Percentiles rank a stretch among this genome's conserved stretches.
phyloP scores from a whole-genome alignment of 2,329 filamentous ascomycete genomes.

The Onygenales sp. region DNA sequence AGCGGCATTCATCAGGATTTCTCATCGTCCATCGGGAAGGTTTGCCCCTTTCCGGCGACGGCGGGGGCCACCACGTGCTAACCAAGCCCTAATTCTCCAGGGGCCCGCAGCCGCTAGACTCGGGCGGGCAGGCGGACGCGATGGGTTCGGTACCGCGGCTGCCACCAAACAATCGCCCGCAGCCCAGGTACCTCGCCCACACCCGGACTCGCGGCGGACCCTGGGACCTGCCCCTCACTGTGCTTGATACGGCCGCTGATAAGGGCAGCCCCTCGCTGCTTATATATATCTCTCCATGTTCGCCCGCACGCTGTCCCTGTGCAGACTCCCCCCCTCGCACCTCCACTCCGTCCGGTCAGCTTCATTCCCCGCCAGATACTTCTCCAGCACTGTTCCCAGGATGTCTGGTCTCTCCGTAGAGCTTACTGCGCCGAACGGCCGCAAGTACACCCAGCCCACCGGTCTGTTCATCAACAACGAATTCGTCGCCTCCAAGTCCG shows the following conservation, averaged over 20 bases:
- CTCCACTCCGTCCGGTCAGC: neutral
- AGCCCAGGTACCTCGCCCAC: neutral
- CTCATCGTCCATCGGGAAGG: too few species aligned
- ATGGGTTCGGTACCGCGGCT: too few species aligned
- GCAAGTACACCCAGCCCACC: slow-evolving; percentile 59
- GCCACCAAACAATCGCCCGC: too few species aligned
- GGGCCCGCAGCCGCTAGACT: too few species aligned
- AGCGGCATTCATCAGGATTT: too few species aligned
- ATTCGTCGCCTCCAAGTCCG: slow-evolving; percentile 58
- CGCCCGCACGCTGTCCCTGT: neutral
- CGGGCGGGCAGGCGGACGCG: too few species aligned
- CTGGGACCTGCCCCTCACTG: too few species aligned
- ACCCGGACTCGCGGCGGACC: too few species aligned
- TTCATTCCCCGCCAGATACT: neutral
- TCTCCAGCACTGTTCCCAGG: slow-evolving; percentile 7
- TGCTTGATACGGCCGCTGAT: neutral
- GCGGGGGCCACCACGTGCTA: too few species aligned
- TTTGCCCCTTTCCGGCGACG: too few species aligned
- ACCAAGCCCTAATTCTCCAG: too few species aligned
- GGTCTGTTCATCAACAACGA: slow-evolving; percentile 82
- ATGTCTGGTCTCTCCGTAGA: slow-evolving; percentile 35
- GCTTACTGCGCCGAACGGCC: slow-evolving; percentile 66
- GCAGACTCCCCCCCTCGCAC: neutral
- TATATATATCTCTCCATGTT: neutral
- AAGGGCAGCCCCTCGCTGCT: neutral